Conservation (phyloP, 164 flowering plant species). For the Malania oleifera region DNA sequence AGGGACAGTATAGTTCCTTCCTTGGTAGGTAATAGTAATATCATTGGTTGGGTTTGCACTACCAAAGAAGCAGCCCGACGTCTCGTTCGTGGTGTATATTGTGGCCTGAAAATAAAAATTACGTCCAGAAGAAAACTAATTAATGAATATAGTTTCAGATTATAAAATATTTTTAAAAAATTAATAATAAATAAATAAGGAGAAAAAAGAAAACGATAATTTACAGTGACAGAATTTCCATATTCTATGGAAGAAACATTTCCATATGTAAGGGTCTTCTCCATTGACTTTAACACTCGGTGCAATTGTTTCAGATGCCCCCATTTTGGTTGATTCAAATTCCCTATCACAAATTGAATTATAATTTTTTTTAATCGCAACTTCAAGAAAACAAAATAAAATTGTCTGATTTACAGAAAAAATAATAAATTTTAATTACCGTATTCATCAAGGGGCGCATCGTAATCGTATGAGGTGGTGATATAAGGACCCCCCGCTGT, state of each 20-base stretch:
- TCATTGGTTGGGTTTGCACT: conserved; percentile 33
- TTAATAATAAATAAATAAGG: background rate
- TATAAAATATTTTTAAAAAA: too few species aligned
- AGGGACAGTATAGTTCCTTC: conserved; percentile 35
- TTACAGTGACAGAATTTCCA: conserved; percentile 26
- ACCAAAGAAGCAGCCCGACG: conserved; percentile 46
- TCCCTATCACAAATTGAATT: conserved; percentile 18
- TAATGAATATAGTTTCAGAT: too few species aligned
- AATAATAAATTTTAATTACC: background rate
- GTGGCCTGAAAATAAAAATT: conserved; percentile 40
- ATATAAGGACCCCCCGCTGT: conserved; percentile 5
- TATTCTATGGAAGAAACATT: conserved; percentile 11
- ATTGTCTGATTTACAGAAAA: too few species aligned
- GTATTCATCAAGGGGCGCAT: conserved; percentile 2
- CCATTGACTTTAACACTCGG: conserved; percentile 25
- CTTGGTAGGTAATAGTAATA: conserved; percentile 26
- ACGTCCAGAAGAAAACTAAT: too few species aligned
- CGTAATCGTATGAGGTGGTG: conserved; percentile 1
- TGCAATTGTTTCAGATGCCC: conserved; percentile 59
- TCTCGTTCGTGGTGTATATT: conserved; percentile 14
- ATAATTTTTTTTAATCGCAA: too few species aligned
- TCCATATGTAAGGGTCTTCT: conserved; percentile 38
- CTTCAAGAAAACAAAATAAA: too few species aligned
- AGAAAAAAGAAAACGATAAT: background rate
- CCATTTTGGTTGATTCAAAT: conserved; percentile 48